Conservation (phyloP, 768 basidiomycete species). For the Xerocomellus intermedius region DNA sequence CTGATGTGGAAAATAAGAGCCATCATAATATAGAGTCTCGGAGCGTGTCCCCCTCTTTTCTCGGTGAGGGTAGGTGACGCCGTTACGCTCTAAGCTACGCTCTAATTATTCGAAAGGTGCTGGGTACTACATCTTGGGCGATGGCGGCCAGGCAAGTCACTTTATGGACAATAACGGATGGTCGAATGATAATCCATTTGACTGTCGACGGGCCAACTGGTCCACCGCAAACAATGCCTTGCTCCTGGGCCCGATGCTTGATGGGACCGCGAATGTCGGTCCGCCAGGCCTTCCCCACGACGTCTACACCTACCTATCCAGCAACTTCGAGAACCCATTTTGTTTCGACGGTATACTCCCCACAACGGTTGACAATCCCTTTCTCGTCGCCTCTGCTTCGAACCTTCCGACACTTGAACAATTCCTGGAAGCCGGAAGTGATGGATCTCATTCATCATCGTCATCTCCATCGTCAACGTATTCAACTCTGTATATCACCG, state of each 20-base stretch:
- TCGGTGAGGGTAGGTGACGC: conserved; percentile 15
- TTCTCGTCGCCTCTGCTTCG: conserved; percentile 7
- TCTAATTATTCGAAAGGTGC: conserved; percentile 16
- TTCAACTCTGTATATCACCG: conserved; percentile 13
- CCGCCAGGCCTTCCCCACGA: background rate
- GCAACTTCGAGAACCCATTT: conserved; percentile 1
- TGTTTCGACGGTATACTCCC: conserved; percentile 5
- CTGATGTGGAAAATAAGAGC: background rate
- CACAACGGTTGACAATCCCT: conserved; percentile 4
- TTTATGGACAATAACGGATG: conserved; percentile 4
- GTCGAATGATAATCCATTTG: conserved; percentile 1
- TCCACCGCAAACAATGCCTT: background rate
- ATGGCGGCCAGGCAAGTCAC: background rate
- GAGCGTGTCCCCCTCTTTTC: conserved; percentile 4
- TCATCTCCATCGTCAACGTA: conserved; percentile 28
- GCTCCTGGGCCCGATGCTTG: background rate
- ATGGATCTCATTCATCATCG: conserved; percentile 17
- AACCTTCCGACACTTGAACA: conserved; percentile 9
- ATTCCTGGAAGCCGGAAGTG: conserved; percentile 16
- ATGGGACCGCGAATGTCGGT: conserved; percentile 1
- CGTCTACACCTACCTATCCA: conserved; percentile 1
- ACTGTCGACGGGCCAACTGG: conserved; percentile 5
- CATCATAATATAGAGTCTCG: conserved; percentile 2
- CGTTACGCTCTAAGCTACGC: background rate
- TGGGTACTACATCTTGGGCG: background rate